A percentile compares a stretch with the other conserved stretches of the same genome.
phyloP scores from a whole-genome alignment of 2,329 filamentous ascomycete genomes.

The Tolypocladium album region DNA sequence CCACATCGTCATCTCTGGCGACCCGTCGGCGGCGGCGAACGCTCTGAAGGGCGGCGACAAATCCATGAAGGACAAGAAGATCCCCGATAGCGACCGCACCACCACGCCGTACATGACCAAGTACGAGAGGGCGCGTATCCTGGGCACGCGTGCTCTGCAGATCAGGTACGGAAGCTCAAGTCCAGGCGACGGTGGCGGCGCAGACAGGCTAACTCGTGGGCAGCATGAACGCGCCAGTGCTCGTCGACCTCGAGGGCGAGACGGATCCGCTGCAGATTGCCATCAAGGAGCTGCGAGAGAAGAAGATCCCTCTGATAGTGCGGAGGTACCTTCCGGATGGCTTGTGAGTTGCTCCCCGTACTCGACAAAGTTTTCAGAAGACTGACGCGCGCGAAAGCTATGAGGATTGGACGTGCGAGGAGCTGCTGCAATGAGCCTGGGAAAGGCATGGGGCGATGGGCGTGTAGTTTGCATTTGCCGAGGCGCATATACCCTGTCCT shows the following conservation, averaged over 20 bases:
- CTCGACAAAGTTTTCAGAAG: conserved; percentile 3
- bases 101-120: conserved; percentile 99
- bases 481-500: neutral
- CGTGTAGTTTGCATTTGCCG: conserved; percentile 4
- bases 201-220: neutral
- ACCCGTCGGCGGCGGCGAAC: conserved; percentile 49
- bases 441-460: conserved; percentile 4
- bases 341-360: conserved; percentile 51
- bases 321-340: conserved; percentile 93
- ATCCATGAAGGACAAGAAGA: conserved; percentile 70
- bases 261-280: conserved; percentile 96
- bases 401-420: conserved; percentile 98
- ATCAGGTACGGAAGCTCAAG: conserved; percentile 62
- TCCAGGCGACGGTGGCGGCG: neutral
- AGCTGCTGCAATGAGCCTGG: conserved; percentile 55
- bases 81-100: conserved; percentile 74
- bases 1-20: conserved; percentile 50
- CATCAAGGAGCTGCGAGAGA: conserved; percentile 92
- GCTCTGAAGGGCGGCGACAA: conserved; percentile 41
- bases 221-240: conserved; percentile 94
- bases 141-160: conserved; percentile 87
- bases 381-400: conserved; percentile 48
- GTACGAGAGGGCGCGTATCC: conserved; percentile 87
- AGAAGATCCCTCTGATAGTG: conserved; percentile 96
- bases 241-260: conserved; percentile 94